These are phyloP conservation scores for Ciborinia camelliae DNA, from an alignment of 2,329 filamentous ascomycete genomes.

Conservation along the genomic window DNA sequence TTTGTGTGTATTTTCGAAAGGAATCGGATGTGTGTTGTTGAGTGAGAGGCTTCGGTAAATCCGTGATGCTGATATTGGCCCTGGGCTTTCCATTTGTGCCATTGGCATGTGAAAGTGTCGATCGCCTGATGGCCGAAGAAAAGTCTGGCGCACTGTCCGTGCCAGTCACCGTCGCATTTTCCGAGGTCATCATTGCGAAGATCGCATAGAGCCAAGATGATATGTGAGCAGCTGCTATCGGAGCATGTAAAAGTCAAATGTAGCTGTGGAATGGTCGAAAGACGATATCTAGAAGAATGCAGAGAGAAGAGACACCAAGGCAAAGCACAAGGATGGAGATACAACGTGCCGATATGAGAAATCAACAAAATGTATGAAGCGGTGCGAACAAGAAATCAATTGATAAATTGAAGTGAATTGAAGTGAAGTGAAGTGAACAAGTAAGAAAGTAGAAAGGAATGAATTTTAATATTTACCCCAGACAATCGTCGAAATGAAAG, in stretches of 20 bases:
- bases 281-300: background rate
- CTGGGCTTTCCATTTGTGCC: constrained; percentile 13
- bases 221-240: background rate
- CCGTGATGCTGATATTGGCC: constrained; percentile 14
- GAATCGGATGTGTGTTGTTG: constrained; percentile 21
- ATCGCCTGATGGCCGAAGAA: constrained; percentile 26
- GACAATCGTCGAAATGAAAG: background rate
- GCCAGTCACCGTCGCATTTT: constrained; percentile 31
- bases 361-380: background rate
- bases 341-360: background rate
- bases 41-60: constrained; percentile 31
- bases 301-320: constrained; percentile 2
- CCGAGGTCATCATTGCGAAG: constrained; percentile 26
- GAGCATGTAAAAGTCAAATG: background rate
- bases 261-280: background rate
- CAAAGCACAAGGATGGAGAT: background rate
- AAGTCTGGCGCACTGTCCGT: constrained; percentile 19
- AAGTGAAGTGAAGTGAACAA: background rate
- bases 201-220: background rate
- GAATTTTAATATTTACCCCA: background rate
- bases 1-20: constrained; percentile 39
- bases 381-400: constrained; percentile 6
- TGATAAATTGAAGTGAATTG: background rate
- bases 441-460: background rate
- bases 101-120: constrained; percentile 30